Evolutionary conservation across 225 moss, liverwort and hornwort genomes (phyloP), one percentile per base, ranked within the genome.

Genomic region (Anthoceros angustus): DNA sequence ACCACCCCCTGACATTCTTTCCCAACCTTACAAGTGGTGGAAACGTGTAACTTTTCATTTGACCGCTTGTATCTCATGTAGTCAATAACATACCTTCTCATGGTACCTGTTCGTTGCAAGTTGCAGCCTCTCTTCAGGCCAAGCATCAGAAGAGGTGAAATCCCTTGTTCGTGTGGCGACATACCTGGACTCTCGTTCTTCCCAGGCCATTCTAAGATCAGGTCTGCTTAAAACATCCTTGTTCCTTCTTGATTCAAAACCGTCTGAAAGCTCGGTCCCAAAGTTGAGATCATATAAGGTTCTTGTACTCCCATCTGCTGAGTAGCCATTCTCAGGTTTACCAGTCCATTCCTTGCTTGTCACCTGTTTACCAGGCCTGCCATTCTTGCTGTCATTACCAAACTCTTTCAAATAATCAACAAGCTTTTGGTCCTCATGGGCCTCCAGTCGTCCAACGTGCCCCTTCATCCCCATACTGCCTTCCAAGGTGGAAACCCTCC

Each of bases 81-180:
- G 4, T 55, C 55, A 55, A 15, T 55, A 55, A 55, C 55, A 55
- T 55, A 55, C 55, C 55, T 55, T 55, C 55, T 55, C 55, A 18
- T 23, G 18, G 55, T 55, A 55, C 23, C 55, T 55, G 55, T 55
- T 55, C n/a, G 23, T 55, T 20, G 8, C 18, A 18, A 55, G 55
- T 23, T 55, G n/a, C 8, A 55, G 55, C 55, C 55, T 55, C 16
- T 55, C 55, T 8, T 55, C 55, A 7, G 55, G 55, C 55, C 55
- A 55, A 18, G 23, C n/a, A 55, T 55, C 55, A 55, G 55, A 18
- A 15, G 55, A 55, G 55, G 55, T 7, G 18, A 55, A 18, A 23
- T 55, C 55, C 23, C 55, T 55, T 9, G 55, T 15, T 5, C 8
- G n/a, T 55, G 55, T 15, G 8, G 55, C 18, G 23, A 55, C 55